phyloP scores from a whole-genome alignment of 192 early-diverging fungal genomes.

The Gorgonomyces haynaldii region DNA sequence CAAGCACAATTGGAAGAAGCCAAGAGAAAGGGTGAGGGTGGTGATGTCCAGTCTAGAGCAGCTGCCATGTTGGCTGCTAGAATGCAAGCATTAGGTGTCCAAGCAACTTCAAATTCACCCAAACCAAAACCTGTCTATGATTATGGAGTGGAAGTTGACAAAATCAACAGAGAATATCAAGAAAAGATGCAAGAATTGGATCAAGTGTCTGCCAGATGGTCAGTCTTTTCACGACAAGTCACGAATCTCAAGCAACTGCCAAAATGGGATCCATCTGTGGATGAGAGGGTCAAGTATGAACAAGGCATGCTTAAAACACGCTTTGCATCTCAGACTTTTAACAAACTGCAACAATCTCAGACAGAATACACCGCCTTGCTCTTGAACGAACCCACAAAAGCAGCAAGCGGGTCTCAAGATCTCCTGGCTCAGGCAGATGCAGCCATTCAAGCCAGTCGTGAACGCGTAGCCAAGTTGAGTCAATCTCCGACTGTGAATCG shows the following conservation, averaged over 20 bases:
- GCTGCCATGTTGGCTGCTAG: conserved; percentile 32
- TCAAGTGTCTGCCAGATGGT: conserved; percentile 16
- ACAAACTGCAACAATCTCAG: not conserved
- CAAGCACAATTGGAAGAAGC: no score
- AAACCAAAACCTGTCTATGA: conserved; percentile 11
- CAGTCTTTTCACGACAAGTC: conserved; percentile 2
- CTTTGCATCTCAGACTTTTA: not conserved
- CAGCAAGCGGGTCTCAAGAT: no score
- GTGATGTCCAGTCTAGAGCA: conserved; percentile 12
- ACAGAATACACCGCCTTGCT: no score
- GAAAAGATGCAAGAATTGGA: conserved; percentile 24
- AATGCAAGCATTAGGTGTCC: conserved; percentile 39
- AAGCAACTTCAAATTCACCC: conserved; percentile 1
- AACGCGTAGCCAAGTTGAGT: no score
- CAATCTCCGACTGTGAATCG: no score
- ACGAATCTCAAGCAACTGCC: conserved; percentile 10
- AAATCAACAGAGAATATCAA: conserved; percentile 22
- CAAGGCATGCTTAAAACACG: conserved; percentile 30
- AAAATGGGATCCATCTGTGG: conserved; percentile 32
- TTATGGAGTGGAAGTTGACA: no score
- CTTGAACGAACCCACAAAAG: no score
- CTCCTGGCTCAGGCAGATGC: no score
- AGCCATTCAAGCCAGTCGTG: no score
- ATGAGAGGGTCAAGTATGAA: conserved; percentile 32
- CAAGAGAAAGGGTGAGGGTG: no score